These are phyloP conservation scores for Centella asiatica DNA, from an alignment of 129 eudicot genomes.

Conservation along the genomic window DNA sequence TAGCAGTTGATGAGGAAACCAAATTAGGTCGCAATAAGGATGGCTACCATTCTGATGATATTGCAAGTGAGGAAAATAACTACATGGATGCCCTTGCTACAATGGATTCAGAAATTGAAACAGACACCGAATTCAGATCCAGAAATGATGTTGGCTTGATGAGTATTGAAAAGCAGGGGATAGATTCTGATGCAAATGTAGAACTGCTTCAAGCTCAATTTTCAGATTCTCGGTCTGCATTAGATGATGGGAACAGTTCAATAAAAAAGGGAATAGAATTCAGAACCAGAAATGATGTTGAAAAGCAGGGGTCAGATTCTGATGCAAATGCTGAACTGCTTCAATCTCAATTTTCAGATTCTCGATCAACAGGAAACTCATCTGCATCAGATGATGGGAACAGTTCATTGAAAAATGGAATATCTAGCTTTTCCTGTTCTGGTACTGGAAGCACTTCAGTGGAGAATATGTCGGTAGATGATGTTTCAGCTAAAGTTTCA, in stretches of 20 bases:
- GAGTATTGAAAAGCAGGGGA: slow-evolving; percentile 19
- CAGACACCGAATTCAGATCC: slow-evolving; percentile 43
- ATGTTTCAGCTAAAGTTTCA: slow-evolving; percentile 19
- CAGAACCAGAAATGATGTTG: slow-evolving; percentile 29
- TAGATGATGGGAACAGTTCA: slow-evolving; percentile 41
- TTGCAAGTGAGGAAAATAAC: slow-evolving; percentile 67
- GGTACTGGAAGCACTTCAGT: slow-evolving; percentile 33
- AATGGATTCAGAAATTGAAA: slow-evolving; percentile 65
- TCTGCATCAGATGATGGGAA: slow-evolving; percentile 41
- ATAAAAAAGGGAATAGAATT: slow-evolving; percentile 41
- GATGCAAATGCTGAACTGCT: slow-evolving; percentile 37
- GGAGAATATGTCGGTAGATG: slow-evolving; percentile 28
- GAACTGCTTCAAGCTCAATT: slow-evolving; percentile 34
- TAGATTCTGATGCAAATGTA: slow-evolving; percentile 37
- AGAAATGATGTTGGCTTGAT: slow-evolving; percentile 23
- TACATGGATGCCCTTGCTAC: slow-evolving; percentile 78
- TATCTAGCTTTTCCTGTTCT: slow-evolving; percentile 6
- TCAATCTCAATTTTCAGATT: slow-evolving; percentile 47
- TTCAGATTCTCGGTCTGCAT: slow-evolving; percentile 57
- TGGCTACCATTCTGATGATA: slow-evolving; percentile 46
- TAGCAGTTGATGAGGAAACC: slow-evolving; percentile 39
- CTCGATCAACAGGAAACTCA: slow-evolving; percentile 47
- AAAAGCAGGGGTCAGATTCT: slow-evolving; percentile 23
- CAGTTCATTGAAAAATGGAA: slow-evolving; percentile 32
- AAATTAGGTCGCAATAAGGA: slow-evolving; percentile 24